Percentiles rank a stretch among this genome's conserved stretches.
Conservation (phyloP, 1,139 yeast species). For the Suhomyces wounanorum region DNA sequence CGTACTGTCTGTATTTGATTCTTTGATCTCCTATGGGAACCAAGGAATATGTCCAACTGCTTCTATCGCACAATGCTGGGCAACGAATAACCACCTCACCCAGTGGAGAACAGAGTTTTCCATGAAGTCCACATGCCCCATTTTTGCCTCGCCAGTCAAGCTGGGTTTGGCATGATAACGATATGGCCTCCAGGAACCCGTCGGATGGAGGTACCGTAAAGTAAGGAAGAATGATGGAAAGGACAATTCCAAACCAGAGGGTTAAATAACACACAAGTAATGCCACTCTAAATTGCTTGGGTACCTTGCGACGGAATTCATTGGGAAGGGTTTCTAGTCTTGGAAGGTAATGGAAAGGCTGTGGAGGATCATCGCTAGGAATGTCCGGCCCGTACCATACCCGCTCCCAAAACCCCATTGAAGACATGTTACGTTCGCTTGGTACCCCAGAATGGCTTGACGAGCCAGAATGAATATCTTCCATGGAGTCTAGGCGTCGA, state of each 20-base stretch:
- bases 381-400: constrained; percentile 55
- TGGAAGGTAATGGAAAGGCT: constrained; percentile 23
- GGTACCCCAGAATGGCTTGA: neutral
- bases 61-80: constrained; percentile 85
- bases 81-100: constrained; percentile 65
- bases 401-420: neutral
- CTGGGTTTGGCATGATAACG: constrained; percentile 23
- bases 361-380: constrained; percentile 53
- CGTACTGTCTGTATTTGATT: constrained; percentile 70
- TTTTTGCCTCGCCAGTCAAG: constrained; percentile 71
- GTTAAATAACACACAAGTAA: constrained; percentile 39
- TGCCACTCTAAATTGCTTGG: constrained; percentile 28
- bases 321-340: constrained; percentile 48
- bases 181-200: constrained; percentile 21
- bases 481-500: constrained; percentile 6
- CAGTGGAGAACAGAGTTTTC: constrained; percentile 51
- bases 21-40: constrained; percentile 70
- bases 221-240: constrained; percentile 39
- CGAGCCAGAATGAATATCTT: neutral
- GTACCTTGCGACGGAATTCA: constrained; percentile 31
- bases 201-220: constrained; percentile 26
- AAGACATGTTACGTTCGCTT: too few relatives aligned
- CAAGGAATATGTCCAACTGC: constrained; percentile 76
- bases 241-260: constrained; percentile 37
- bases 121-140: constrained; percentile 75